phyloP scores from a whole-genome alignment of 768 basidiomycete species.

The Pisolithus orientalis region DNA sequence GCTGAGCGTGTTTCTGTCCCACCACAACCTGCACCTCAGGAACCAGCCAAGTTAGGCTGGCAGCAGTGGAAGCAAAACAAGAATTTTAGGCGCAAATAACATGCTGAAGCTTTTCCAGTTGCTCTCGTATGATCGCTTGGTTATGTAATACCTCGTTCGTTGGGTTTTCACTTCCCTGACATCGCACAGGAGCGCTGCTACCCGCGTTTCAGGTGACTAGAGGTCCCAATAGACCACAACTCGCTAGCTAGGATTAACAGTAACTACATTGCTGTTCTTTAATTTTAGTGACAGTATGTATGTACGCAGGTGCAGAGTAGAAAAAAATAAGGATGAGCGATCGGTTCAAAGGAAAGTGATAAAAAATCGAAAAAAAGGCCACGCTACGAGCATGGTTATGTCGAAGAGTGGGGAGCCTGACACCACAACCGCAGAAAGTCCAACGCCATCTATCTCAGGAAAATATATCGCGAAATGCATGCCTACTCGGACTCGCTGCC shows the following conservation, averaged over 20 bases:
- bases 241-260: conserved; percentile 31
- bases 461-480: conserved; percentile 1
- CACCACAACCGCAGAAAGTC: conserved; percentile 7
- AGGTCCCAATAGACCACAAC: conserved; percentile 12
- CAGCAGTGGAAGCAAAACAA: conserved; percentile 40
- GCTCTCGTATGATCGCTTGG: no score
- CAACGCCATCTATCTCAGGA: conserved; percentile 17
- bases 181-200: conserved; percentile 6
- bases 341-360: conserved; percentile 26
- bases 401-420: conserved; percentile 15
- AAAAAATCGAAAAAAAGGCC: conserved; percentile 27
- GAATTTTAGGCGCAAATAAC: conserved; percentile 15
- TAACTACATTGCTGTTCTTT: conserved; percentile 46
- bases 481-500: conserved; percentile 74
- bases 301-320: conserved; percentile 30
- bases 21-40: conserved; percentile 7
- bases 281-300: conserved; percentile 37
- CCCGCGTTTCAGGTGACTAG: conserved; percentile 11
- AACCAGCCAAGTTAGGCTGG: conserved; percentile 40
- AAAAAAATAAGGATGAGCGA: conserved; percentile 18
- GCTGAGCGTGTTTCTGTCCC: background rate
- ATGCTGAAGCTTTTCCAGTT: background rate
- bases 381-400: conserved; percentile 21
- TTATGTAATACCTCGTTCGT: no score
- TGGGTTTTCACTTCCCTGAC: no score